A percentile compares a stretch with the other conserved stretches of the same genome.
phyloP scores from a whole-genome alignment of 805 yeast genomes.

The Yueomyces sp. region DNA sequence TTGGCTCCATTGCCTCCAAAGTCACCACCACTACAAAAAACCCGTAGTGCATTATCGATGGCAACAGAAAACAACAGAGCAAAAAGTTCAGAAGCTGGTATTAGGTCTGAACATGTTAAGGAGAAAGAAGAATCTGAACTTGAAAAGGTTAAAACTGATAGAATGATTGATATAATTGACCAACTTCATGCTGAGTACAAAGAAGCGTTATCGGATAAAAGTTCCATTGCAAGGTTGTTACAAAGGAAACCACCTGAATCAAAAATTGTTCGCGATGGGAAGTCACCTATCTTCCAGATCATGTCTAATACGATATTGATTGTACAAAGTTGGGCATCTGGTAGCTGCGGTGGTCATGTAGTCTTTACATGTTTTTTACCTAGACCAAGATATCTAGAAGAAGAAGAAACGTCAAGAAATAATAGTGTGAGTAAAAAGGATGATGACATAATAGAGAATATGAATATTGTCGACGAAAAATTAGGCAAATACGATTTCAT shows the following conservation, averaged over 20 bases:
- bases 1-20: not conserved
- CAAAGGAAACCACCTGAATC: conserved; percentile 17
- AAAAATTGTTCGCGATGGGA: conserved; percentile 11
- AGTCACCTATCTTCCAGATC: conserved; percentile 17
- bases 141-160: conserved; percentile 3
- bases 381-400: conserved; percentile 6
- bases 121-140: too few relatives aligned
- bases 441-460: conserved; percentile 5
- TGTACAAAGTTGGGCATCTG: conserved; percentile 21
- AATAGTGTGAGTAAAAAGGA: conserved; percentile 1
- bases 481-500: conserved; percentile 6
- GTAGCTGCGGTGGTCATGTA: conserved; percentile 21
- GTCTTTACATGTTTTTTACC: conserved; percentile 20
- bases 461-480: conserved; percentile 2
- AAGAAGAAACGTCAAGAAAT: not conserved
- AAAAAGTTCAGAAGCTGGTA: not conserved
- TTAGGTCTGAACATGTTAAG: too few relatives aligned
- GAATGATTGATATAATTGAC: conserved; percentile 15
- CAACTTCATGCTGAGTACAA: conserved; percentile 15
- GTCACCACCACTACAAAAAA: not conserved
- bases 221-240: conserved; percentile 16
- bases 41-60: not conserved
- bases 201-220: conserved; percentile 11
- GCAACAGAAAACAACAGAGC: not conserved
- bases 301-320: conserved; percentile 14